Base-by-base conservation (phyloP, 139 green algal species). In the Nannochloris sp. region DNA sequence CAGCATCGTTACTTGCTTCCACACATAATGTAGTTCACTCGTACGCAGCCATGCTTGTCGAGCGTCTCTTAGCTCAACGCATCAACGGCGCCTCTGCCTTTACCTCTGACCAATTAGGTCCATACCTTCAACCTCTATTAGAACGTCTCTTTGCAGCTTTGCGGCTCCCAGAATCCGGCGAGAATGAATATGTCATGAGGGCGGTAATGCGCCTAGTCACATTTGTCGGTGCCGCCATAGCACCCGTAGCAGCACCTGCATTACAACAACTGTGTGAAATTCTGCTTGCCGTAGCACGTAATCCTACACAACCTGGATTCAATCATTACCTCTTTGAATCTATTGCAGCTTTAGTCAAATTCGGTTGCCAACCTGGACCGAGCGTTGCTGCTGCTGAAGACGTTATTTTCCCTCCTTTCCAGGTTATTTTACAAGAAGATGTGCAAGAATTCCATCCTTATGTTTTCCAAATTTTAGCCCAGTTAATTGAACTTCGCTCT, bases 311-410 rank as follows among this genome's bases (percentile, higher is more conserved):
- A 51, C 91, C 95, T 3, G 87, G 78, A 32, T 99, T 98, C 90
- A 96, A 93, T 75, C 95, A 99, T 81, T 98, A 93, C 72, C 77
- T 98, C 27, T 99, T 99, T 66, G 95, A 99, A 75, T 72, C 74
- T 2, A 81, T 98, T 10, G 91, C 95, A 1, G 91, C 89, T 2
- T 79, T 99, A 29, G 85, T 99, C 32, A 67, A 67, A 54, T 67
- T 60, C 31, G 68, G 61, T 4, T 68, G 34, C 44, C 78, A 58
- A 63, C 68, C 31, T 32, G 54, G 51, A 27, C 32, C 62, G 10
- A 53, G 35, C 4, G 68, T 95, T 36, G 56, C 69, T 4, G 58
- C 63, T 14, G 85, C 88, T 66, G 89, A 98, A 87, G 73, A 69
- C 42, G 74, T 77, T 55, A 79, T 99, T 32, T 97, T 98, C 79